Conservation (phyloP, 345 rosid species). For the Linum lewisii region DNA sequence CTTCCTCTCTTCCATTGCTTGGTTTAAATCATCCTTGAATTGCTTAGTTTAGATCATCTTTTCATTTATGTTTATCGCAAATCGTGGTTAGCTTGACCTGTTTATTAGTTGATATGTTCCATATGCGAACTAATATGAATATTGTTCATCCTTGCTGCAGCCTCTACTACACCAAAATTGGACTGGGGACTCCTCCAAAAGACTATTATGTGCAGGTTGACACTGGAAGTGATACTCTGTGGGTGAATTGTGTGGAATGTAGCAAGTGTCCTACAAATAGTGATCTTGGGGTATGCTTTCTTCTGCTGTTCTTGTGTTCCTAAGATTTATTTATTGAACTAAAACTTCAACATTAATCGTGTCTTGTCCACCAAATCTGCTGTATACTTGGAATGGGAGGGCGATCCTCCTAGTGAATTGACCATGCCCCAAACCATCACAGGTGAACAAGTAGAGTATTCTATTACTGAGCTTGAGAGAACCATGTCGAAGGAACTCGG, state of each 20-base stretch:
- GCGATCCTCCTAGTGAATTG: slow-evolving; percentile 8
- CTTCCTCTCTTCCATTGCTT: background rate
- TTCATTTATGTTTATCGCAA: background rate
- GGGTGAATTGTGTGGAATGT: slow-evolving; percentile 77
- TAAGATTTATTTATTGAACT: no score
- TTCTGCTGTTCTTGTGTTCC: background rate
- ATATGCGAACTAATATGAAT: slow-evolving; percentile 19
- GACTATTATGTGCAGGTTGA: slow-evolving; percentile 85
- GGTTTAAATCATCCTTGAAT: background rate
- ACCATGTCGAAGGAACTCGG: no score
- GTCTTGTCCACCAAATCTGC: no score
- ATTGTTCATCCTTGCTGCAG: slow-evolving; percentile 28
- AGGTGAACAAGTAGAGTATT: slow-evolving; percentile 7
- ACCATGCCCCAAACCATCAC: slow-evolving; percentile 4
- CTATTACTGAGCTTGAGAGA: no score
- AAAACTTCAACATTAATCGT: no score
- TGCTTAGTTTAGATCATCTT: background rate
- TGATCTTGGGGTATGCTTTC: slow-evolving; percentile 54
- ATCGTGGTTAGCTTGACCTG: no score
- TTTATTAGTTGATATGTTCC: no score
- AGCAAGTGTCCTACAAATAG: slow-evolving; percentile 60
- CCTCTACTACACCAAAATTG: slow-evolving; percentile 65
- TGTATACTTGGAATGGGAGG: no score
- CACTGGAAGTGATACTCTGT: slow-evolving; percentile 84
- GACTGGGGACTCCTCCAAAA: slow-evolving; percentile 60